Base-by-base conservation (phyloP, 768 basidiomycete genomes). In the Trametes cingulata region DNA sequence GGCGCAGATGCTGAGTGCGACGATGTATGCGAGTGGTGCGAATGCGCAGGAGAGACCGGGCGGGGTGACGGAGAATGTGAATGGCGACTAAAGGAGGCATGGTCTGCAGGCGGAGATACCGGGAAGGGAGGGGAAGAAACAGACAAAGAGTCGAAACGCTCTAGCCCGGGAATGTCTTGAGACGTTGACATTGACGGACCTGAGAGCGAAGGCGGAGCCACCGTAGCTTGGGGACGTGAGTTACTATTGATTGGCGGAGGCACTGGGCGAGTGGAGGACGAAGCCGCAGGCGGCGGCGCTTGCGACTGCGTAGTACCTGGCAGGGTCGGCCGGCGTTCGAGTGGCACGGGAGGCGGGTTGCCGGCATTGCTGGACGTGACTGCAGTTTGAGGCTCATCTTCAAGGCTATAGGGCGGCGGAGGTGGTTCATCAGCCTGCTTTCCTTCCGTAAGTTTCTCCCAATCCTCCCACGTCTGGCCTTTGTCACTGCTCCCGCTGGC, bases 361-460 rank as follows among this genome's bases (percentile, higher is more conserved):
- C 27, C 37, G 17, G 37, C 47, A n/a, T 15, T 43, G 41, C 14
- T 40, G 25, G 43, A n/a, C 1, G 45, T 19, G 19, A 27, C 22
- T 3, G 40, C 48, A 22, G 53, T 40, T n/a, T 55, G 56, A 4
- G 61, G 24, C 0, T 77, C 77, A n/a, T 68, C 84, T 58, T 87
- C 80, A 20, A 86, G 74, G 15, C 82, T 79, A 66, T 91, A 91
- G 19, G 89, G 87, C 10, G 87, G 87, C 0, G 90, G 88, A 0
- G 89, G 87, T 2, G 72, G 72, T 10, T 85, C 86, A 24, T 83
- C 82, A 27, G 74, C 74, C 15, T 75, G 75, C 61, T 78, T 79
- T 24, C 48, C 55, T 6, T 64, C 58, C 15, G 71, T 62, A 8
- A 51, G 42, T 58, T 66, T 66, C 22, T 82, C 69, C 85, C 84